Evolutionary conservation across 306 rosid genomes (phyloP).

Genomic region (Vicia sativa): DNA sequence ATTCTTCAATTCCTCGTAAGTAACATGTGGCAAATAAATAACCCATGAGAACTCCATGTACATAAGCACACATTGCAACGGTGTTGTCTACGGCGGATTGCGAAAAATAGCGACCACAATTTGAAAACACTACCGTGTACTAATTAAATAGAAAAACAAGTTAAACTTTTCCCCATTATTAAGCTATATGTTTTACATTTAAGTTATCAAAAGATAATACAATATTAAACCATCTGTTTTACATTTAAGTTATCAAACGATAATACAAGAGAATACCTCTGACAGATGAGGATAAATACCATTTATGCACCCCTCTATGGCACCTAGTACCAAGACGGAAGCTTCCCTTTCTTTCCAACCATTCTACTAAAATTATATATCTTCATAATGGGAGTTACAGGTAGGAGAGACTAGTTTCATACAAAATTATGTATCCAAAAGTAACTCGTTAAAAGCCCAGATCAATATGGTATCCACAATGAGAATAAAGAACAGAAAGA

Average conservation of each 20-base stretch:
- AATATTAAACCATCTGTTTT: constrained; percentile 25
- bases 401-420: constrained; percentile 11
- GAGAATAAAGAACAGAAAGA: constrained; percentile 3
- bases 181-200: too few species aligned
- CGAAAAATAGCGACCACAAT: too few species aligned
- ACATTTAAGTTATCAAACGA: constrained; percentile 36
- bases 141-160: constrained; percentile 25
- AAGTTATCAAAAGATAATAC: too few species aligned
- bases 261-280: constrained; percentile 62
- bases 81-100: too few species aligned
- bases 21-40: too few species aligned
- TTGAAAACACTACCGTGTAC: constrained; percentile 11
- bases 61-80: too few species aligned
- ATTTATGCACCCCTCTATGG: constrained; percentile 93
- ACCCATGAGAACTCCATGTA: too few species aligned
- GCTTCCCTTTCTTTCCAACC: constrained; percentile 98
- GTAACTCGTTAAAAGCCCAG: constrained; percentile 16
- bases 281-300: constrained; percentile 89
- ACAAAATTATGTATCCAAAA: constrained; percentile 1
- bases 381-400: constrained; percentile 15
- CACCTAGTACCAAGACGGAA: constrained; percentile 98
- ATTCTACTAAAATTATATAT: constrained; percentile 56
- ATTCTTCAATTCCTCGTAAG: too few species aligned
- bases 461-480: not conserved
- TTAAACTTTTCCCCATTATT: constrained; percentile 7